Evolutionary conservation across 1,139 yeast genomes (phyloP).

Genomic region (Saccharomycopsis hybrid): DNA sequence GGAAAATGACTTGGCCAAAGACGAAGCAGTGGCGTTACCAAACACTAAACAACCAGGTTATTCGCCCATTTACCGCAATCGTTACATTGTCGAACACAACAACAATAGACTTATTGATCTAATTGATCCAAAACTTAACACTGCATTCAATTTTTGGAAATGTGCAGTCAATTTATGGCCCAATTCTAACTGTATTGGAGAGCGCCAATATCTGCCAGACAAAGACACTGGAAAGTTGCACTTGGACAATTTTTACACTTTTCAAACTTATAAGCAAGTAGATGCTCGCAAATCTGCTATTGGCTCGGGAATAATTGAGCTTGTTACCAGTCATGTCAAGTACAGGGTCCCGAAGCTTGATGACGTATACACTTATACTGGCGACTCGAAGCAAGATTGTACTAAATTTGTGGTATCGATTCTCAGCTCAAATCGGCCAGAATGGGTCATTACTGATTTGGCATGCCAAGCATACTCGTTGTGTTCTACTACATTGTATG

Average conservation of each 20-base stretch:
- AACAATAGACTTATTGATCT: slow-evolving; percentile 27
- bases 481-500: slow-evolving; percentile 54
- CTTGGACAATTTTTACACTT: slow-evolving; percentile 35
- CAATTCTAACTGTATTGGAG: slow-evolving; percentile 32
- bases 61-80: slow-evolving; percentile 21
- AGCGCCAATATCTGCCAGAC: slow-evolving; percentile 28
- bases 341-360: slow-evolving; percentile 18
- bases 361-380: slow-evolving; percentile 11
- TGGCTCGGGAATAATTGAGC: slow-evolving; percentile 44
- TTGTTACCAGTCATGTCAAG: slow-evolving; percentile 34
- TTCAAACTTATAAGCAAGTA: slow-evolving; percentile 33
- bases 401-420: slow-evolving; percentile 41
- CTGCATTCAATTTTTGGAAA: slow-evolving; percentile 35
- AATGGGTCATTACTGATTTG: slow-evolving; percentile 55
- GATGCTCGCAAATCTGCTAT: slow-evolving; percentile 33
- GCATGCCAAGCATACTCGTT: slow-evolving; percentile 49
- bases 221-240: not conserved
- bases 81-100: slow-evolving; percentile 9
- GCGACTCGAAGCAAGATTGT: slow-evolving; percentile 11
- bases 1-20: slow-evolving; percentile 3
- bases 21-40: slow-evolving; percentile 14
- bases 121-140: slow-evolving; percentile 36
- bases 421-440: slow-evolving; percentile 49
- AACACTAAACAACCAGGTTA: slow-evolving; percentile 11
- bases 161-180: slow-evolving; percentile 29